Conservation (phyloP, 2,329 filamentous ascomycete species). For the Epichloe gansuensis region DNA sequence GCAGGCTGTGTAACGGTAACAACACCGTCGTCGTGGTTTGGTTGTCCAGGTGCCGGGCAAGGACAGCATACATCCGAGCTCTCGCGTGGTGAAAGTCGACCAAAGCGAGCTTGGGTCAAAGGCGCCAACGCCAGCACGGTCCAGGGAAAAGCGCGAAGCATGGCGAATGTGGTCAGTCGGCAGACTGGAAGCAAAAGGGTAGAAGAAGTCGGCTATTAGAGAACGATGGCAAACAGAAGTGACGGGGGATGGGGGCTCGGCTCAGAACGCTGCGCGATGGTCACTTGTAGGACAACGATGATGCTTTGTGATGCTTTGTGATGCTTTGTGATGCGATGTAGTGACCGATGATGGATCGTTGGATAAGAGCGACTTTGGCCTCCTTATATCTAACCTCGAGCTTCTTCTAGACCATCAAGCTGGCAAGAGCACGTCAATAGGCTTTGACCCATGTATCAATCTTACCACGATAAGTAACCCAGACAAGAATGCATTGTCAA, state of each 20-base stretch:
- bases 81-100: constrained; percentile 10
- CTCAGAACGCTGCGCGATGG: background rate
- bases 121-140: constrained; percentile 16
- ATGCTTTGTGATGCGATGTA: constrained; percentile 5
- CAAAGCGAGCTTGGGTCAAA: constrained; percentile 16
- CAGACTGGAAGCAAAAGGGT: background rate
- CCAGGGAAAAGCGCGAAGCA: constrained; percentile 16
- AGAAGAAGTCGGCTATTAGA: background rate
- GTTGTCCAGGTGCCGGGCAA: constrained; percentile 12
- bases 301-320: constrained; percentile 3
- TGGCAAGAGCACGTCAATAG: background rate
- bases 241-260: background rate
- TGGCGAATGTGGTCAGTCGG: constrained; percentile 4
- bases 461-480: no score
- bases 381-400: constrained; percentile 4
- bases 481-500: constrained; percentile 9
- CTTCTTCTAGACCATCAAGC: background rate
- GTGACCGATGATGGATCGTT: background rate
- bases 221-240: background rate
- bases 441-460: background rate
- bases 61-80: constrained; percentile 18
- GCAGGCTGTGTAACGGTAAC: constrained; percentile 16
- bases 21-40: constrained; percentile 9
- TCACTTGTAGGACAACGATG: background rate
- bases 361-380: background rate